Base-by-base conservation (phyloP, 1,284 basidiomycete genomes). In the Trichosporon faecale region DNA sequence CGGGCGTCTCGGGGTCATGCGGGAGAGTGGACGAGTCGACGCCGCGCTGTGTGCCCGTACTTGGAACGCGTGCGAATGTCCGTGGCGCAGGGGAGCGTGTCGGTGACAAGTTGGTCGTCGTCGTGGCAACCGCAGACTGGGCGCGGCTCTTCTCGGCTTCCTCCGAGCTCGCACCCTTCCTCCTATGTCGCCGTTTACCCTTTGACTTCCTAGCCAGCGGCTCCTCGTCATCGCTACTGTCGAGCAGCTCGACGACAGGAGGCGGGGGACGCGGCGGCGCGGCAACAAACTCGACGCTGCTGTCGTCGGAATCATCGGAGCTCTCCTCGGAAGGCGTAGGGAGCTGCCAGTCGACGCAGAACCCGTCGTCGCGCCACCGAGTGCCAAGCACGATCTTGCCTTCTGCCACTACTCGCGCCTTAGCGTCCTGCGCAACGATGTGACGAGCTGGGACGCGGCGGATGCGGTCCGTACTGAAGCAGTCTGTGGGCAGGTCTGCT, bases 311-410 rank as follows among this genome's bases (percentile, higher is more conserved):
- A 14, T 31, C 27, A 29, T 29, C 55, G n/a, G n/a, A n/a, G n/a
- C n/a, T n/a, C n/a, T n/a, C n/a, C n/a, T n/a, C n/a, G n/a, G n/a
- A n/a, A n/a, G 5, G 29, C 29, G 11, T n/a, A n/a, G 57, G 57
- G 2, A 29, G 57, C 57, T 61, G 57, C 57, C 57, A 61, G 18
- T 61, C 57, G 29, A 61, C 57, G 57, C 57, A 61, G 57, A 61
- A 61, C 3, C 57, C 57, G 57, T 61, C 57, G 27, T 84, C 82
- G 49, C 78, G 70, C 14, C 84, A 74, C 2, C 83, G 83, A 4
- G 82, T 82, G 16, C 81, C 81, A 46, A 84, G 75, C 65, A 85
- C 84, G 61, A 82, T 82, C 37, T 68, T 82, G 25, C 64, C 67
- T 37, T 68, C 67, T 3, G 63, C 33, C 9, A 37, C 63, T 1